Percentiles rank a stretch among this genome's conserved stretches.
Conservation (phyloP, 768 basidiomycete genomes). For the Gloeopeniophorella convolvens region DNA sequence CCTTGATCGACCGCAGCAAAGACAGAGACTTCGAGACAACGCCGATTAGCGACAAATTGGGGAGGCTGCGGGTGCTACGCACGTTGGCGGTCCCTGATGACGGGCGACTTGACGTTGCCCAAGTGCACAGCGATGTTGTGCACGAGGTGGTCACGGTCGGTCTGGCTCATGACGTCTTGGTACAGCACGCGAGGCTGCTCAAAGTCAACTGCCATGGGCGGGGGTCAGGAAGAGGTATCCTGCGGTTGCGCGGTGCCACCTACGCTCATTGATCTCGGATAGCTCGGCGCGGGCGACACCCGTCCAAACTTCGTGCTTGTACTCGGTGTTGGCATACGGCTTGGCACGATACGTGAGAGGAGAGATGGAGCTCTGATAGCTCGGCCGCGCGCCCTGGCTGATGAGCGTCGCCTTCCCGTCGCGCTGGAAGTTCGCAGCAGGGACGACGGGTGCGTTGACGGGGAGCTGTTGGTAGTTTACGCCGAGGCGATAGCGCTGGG, state of each 20-base stretch:
- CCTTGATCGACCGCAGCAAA: slow-evolving; percentile 71
- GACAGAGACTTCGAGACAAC: slow-evolving; percentile 52
- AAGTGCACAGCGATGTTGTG: slow-evolving; percentile 63
- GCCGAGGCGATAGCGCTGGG: slow-evolving; percentile 80
- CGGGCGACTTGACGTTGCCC: slow-evolving; percentile 49
- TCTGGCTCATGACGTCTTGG: slow-evolving; percentile 59
- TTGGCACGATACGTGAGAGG: slow-evolving; percentile 57
- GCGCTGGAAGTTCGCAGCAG: slow-evolving; percentile 88
- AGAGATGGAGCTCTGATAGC: slow-evolving; percentile 75
- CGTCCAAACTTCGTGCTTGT: slow-evolving; percentile 68
- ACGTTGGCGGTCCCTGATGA: slow-evolving; percentile 62
- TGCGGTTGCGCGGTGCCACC: slow-evolving; percentile 28
- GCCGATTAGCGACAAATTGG: background rate
- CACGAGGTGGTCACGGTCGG: slow-evolving; percentile 54
- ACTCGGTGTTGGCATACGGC: slow-evolving; percentile 30
- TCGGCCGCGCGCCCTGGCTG: slow-evolving; percentile 80
- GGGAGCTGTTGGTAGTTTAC: slow-evolving; percentile 81
- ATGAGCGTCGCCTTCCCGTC: slow-evolving; percentile 64
- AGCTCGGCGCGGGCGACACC: slow-evolving; percentile 64
- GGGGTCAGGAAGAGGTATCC: too few species aligned
- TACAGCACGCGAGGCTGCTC: slow-evolving; percentile 75
- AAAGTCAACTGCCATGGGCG: slow-evolving; percentile 58
- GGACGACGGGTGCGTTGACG: slow-evolving; percentile 71
- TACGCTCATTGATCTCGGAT: slow-evolving; percentile 74
- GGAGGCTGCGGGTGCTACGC: too few species aligned